A percentile compares a stretch with the other conserved stretches of the same genome.
These are phyloP conservation scores for Plasmodium knowlesi DNA, from an alignment of 169 alveolate species.

Conservation along the genomic window DNA sequence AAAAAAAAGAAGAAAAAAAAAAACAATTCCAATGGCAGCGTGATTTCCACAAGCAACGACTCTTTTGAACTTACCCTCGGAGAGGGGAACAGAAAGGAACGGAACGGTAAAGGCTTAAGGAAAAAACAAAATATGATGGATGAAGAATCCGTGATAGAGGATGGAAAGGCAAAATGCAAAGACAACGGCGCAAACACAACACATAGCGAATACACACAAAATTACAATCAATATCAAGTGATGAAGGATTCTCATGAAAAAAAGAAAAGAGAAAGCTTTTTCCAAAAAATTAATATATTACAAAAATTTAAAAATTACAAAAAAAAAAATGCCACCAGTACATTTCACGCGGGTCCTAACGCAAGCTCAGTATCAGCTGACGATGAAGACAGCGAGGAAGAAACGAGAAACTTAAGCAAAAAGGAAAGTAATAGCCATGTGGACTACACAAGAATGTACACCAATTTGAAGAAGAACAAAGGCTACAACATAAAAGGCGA, in stretches of 20 bases:
- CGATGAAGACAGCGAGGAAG: not conserved
- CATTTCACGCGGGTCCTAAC: conserved; percentile 13
- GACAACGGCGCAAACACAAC: not conserved
- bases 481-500: conserved; percentile 31
- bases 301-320: conserved; percentile 62
- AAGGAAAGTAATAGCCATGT: not conserved
- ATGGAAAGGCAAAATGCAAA: not conserved
- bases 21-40: conserved; percentile 3
- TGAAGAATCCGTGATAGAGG: not conserved
- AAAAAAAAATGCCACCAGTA: conserved; percentile 48
- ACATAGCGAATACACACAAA: not conserved
- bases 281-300: conserved; percentile 62
- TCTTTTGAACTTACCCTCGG: not conserved
- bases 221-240: not conserved
- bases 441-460: not conserved
- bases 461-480: conserved; percentile 12
- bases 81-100: not conserved
- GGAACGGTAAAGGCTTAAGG: not conserved
- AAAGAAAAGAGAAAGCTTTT: conserved; percentile 72
- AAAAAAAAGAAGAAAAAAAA: conserved; percentile 28
- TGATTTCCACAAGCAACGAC: conserved; percentile 10
- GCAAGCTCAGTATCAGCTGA: not conserved
- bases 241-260: conserved; percentile 1
- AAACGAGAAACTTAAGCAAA: not conserved
- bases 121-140: not conserved